Evolutionary conservation across 768 basidiomycete genomes (phyloP).

Genomic region (Grammothele lineata): DNA sequence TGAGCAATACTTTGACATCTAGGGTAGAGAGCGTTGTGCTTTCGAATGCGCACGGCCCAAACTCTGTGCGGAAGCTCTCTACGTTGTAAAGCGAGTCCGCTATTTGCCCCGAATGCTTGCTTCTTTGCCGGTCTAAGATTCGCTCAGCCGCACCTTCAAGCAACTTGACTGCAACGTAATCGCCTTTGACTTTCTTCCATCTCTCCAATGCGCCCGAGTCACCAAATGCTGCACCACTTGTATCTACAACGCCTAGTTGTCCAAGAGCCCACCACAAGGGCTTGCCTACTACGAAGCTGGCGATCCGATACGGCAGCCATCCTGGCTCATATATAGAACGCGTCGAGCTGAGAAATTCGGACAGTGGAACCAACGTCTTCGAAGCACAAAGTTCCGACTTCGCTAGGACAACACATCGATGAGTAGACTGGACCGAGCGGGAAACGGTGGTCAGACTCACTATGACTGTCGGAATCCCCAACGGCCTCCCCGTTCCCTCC

Average conservation of each 20-base stretch:
- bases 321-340: slow-evolving; percentile 65
- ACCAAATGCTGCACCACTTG: slow-evolving; percentile 40
- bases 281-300: slow-evolving; percentile 65
- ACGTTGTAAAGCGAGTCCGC: slow-evolving; percentile 60
- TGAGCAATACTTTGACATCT: slow-evolving; percentile 70
- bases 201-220: slow-evolving; percentile 38
- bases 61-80: slow-evolving; percentile 57
- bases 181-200: slow-evolving; percentile 60
- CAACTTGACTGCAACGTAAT: slow-evolving; percentile 64
- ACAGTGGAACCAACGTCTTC: slow-evolving; percentile 41
- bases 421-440: slow-evolving; percentile 16
- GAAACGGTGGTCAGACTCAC: slow-evolving; percentile 48
- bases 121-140: slow-evolving; percentile 42
- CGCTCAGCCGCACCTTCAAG: slow-evolving; percentile 64
- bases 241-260: slow-evolving; percentile 65
- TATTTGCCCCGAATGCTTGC: slow-evolving; percentile 39
- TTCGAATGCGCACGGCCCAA: slow-evolving; percentile 41
- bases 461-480: slow-evolving; percentile 65
- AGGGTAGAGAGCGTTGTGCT: slow-evolving; percentile 46
- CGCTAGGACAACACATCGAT: slow-evolving; percentile 40
- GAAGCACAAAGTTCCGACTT: slow-evolving; percentile 61
- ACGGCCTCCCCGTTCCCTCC: slow-evolving; percentile 71
- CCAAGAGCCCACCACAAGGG: slow-evolving; percentile 88
- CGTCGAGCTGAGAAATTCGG: slow-evolving; percentile 51
- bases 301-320: slow-evolving; percentile 66